Evolutionary conservation across 1,139 yeast species (phyloP).

Genomic region (Lodderomyces orthopsilosis): DNA sequence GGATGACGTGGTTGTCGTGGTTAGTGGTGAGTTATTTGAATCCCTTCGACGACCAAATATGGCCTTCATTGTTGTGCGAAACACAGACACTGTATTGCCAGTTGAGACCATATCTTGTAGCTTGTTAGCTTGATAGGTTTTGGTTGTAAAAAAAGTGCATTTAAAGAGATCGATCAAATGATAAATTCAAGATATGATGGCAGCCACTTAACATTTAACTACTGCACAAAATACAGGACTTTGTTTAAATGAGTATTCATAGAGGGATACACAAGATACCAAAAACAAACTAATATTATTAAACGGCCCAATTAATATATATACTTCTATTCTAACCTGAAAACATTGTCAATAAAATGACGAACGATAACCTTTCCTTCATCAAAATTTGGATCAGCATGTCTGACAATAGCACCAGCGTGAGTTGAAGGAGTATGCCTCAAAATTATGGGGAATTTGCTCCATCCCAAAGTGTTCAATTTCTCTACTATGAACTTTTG

Average conservation of each 20-base stretch:
- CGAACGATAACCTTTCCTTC: constrained; percentile 69
- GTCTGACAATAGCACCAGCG: constrained; percentile 77
- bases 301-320: too few relatives aligned
- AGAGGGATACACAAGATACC: too few relatives aligned
- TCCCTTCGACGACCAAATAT: not conserved
- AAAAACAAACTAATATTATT: too few relatives aligned
- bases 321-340: constrained; percentile 16
- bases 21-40: not conserved
- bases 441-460: constrained; percentile 68
- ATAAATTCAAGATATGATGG: not conserved
- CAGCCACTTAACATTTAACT: too few relatives aligned
- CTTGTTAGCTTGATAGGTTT: not conserved
- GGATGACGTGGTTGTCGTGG: not conserved
- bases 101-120: not conserved
- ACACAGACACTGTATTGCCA: not conserved
- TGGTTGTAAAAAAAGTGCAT: not conserved
- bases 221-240: too few relatives aligned
- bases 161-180: not conserved
- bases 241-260: too few relatives aligned
- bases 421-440: constrained; percentile 66
- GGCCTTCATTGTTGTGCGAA: not conserved
- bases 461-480: constrained; percentile 63
- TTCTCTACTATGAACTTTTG: constrained; percentile 55
- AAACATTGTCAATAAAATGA: constrained; percentile 55
- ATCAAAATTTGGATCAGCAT: constrained; percentile 45